phyloP scores from a whole-genome alignment of 2,329 filamentous ascomycete genomes.

The Diaporthe sp. region DNA sequence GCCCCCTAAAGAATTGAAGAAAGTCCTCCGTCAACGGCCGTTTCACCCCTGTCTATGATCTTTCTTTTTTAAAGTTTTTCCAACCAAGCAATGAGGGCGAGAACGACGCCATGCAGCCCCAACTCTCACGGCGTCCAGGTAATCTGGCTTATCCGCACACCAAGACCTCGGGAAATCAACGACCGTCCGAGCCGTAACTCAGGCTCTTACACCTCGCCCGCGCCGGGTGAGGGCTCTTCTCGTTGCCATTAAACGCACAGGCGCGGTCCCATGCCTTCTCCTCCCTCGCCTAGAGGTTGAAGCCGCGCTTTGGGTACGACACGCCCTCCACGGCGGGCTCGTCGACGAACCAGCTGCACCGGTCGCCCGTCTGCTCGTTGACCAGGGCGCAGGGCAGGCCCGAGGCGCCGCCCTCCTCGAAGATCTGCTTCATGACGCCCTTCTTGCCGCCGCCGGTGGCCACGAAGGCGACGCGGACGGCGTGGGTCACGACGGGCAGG shows the following conservation, averaged over 20 bases:
- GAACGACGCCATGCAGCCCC: not conserved
- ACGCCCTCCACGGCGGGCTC: constrained; percentile 87
- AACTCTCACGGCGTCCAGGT: not conserved
- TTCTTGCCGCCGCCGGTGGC: constrained; percentile 92
- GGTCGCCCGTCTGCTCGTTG: constrained; percentile 85
- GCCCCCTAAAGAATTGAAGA: not conserved
- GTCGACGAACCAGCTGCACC: constrained; percentile 97
- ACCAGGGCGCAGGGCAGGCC: constrained; percentile 88
- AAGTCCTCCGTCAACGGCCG: not conserved
- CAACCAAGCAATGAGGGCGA: constrained; percentile 15
- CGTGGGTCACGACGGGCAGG: constrained; percentile 89
- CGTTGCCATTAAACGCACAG: constrained; percentile 18
- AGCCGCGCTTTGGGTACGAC: constrained; percentile 80
- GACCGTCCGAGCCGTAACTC: constrained; percentile 19
- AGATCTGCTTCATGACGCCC: constrained; percentile 92
- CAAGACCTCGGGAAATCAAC: not conserved
- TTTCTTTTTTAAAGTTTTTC: constrained; percentile 14
- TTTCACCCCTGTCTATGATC: constrained; percentile 24
- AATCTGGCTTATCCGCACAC: not conserved
- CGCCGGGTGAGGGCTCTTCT: constrained; percentile 21
- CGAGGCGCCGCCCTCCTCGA: constrained; percentile 77
- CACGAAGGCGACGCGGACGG: constrained; percentile 88
- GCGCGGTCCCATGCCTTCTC: constrained; percentile 32
- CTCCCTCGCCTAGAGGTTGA: constrained; percentile 66
- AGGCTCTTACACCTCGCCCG: constrained; percentile 29